phyloP scores from a whole-genome alignment of 257 asterid genomes.

The Fraxinus pennsylvanica region DNA sequence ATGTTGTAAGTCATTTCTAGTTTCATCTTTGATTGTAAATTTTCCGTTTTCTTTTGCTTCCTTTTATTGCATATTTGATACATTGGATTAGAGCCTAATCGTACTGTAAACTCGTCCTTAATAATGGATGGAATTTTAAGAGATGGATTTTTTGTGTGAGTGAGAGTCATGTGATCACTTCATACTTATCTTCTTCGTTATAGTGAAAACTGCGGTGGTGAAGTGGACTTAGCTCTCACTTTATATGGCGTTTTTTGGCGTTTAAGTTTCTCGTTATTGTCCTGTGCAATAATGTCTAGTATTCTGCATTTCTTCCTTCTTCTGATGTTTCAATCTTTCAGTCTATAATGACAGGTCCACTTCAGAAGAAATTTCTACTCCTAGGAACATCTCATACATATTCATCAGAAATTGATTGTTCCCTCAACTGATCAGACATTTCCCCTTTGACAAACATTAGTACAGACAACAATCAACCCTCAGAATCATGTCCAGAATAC shows the following conservation, averaged over 20 bases:
- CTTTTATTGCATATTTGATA: too few relatives aligned
- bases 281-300: background rate
- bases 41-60: too few relatives aligned
- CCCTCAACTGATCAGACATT: slow-evolving; percentile 49
- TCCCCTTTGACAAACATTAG: slow-evolving; percentile 15
- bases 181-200: too few relatives aligned
- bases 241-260: too few relatives aligned
- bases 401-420: slow-evolving; percentile 49
- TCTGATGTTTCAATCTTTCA: slow-evolving; percentile 21
- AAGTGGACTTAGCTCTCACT: too few relatives aligned
- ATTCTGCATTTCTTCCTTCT: background rate
- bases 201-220: too few relatives aligned
- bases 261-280: too few relatives aligned
- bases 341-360: slow-evolving; percentile 47
- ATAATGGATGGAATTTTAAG: too few relatives aligned
- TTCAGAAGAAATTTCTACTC: slow-evolving; percentile 21
- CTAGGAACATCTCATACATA: slow-evolving; percentile 15
- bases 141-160: too few relatives aligned
- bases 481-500: slow-evolving; percentile 61
- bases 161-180: too few relatives aligned
- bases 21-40: background rate
- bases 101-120: too few relatives aligned
- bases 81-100: too few relatives aligned
- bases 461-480: slow-evolving; percentile 5
- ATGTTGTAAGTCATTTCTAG: slow-evolving; percentile 42